Evolutionary conservation across 305 asterid species (phyloP).

Genomic region (Striga hermonthica): DNA sequence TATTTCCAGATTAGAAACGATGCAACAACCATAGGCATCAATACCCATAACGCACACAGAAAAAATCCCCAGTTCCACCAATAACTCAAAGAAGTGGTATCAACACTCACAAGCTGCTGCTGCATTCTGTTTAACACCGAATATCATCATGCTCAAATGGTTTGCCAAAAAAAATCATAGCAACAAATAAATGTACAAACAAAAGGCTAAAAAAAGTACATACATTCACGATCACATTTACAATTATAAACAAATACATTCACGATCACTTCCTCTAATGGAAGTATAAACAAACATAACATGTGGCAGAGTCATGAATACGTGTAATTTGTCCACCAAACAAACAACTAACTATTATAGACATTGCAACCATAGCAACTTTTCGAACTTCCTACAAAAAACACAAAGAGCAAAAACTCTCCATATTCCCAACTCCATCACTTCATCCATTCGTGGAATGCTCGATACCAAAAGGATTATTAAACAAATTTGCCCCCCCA

Average conservation of each 20-base stretch:
- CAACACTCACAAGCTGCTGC: constrained; percentile 47
- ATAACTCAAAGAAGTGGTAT: constrained; percentile 62
- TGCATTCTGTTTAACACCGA: constrained; percentile 54
- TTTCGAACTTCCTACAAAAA: neutral
- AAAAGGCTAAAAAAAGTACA: neutral
- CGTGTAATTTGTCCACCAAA: too few relatives aligned
- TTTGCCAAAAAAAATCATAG: neutral
- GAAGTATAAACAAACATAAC: constrained; percentile 5
- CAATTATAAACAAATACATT: neutral
- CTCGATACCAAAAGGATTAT: neutral
- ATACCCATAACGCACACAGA: constrained; percentile 68
- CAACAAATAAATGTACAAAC: neutral
- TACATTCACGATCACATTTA: neutral
- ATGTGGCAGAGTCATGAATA: neutral
- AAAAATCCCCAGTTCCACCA: constrained; percentile 85
- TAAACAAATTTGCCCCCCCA: neutral
- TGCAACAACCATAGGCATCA: constrained; percentile 51
- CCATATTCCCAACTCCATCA: constrained; percentile 13
- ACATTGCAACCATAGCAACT: neutral
- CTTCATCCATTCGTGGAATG: neutral
- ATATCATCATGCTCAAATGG: constrained; percentile 17
- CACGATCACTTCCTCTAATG: neutral
- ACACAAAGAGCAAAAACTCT: neutral
- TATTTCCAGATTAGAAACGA: constrained; percentile 61
- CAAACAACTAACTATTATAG: neutral